phyloP scores from a whole-genome alignment of 1,284 basidiomycete species.

The Heterobasidion parviporum region DNA sequence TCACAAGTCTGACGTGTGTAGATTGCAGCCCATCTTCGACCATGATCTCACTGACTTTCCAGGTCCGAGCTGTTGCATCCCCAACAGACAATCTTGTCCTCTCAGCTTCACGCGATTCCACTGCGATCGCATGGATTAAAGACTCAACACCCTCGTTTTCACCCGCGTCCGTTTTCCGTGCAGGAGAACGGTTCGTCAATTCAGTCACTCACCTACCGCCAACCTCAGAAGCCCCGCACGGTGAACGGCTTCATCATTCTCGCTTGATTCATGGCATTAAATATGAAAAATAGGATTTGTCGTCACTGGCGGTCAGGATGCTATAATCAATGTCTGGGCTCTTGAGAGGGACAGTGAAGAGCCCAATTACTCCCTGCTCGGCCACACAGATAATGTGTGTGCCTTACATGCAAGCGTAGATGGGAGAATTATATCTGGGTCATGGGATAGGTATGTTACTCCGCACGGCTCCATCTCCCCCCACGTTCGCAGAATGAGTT shows the following conservation, averaged over 20 bases:
- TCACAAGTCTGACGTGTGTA: slow-evolving; percentile 70
- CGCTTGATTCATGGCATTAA: slow-evolving; percentile 3
- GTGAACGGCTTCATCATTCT: slow-evolving; percentile 26
- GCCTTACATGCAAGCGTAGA: slow-evolving; percentile 64
- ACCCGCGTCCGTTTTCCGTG: slow-evolving; percentile 47
- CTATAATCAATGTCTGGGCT: slow-evolving; percentile 75
- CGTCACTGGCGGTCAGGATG: slow-evolving; percentile 81
- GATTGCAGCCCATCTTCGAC: background rate
- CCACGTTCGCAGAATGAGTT: background rate
- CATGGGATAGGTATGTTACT: slow-evolving; percentile 84
- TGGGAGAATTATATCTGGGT: slow-evolving; percentile 85
- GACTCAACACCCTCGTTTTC: slow-evolving; percentile 42
- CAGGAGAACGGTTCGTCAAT: slow-evolving; percentile 75
- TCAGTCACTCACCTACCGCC: slow-evolving; percentile 74
- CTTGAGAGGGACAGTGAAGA: slow-evolving; percentile 51
- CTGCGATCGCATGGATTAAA: slow-evolving; percentile 79
- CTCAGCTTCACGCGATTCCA: slow-evolving; percentile 85
- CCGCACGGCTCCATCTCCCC: background rate
- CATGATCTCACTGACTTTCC: slow-evolving; percentile 14
- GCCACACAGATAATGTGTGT: slow-evolving; percentile 90
- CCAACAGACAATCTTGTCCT: slow-evolving; percentile 68
- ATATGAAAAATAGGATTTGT: slow-evolving; percentile 55
- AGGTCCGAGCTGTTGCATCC: slow-evolving; percentile 72
- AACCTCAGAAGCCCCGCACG: slow-evolving; percentile 57
- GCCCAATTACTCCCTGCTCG: slow-evolving; percentile 74